These are phyloP conservation scores for Poteriospumella lacustris DNA, from an alignment of 108 stramenopile genomes.

Conservation along the genomic window DNA sequence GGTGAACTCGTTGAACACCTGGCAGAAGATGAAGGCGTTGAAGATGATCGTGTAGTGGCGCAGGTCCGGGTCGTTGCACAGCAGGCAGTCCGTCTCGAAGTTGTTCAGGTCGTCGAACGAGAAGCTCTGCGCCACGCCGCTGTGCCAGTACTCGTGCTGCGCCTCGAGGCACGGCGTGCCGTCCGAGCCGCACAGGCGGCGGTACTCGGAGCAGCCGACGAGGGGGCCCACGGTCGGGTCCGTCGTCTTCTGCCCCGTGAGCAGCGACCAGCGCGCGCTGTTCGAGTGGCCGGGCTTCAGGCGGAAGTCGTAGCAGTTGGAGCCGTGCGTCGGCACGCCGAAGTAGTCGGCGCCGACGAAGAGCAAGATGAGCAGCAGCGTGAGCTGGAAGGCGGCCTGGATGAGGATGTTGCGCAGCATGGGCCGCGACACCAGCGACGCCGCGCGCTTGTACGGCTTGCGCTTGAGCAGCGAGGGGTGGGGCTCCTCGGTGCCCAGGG, in stretches of 20 bases:
- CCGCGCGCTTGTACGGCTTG: slow-evolving; percentile 24
- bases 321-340: neutral
- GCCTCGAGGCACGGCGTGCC: slow-evolving; percentile 9
- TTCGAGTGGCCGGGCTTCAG: neutral
- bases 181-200: neutral
- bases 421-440: slow-evolving; percentile 14
- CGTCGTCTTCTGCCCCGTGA: neutral
- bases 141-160: neutral
- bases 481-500: slow-evolving; percentile 11
- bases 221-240: neutral
- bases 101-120: neutral
- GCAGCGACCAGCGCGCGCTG: neutral
- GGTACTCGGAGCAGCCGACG: neutral
- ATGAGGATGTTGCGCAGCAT: slow-evolving; percentile 13
- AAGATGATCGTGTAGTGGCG: slow-evolving; percentile 30
- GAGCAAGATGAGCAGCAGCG: neutral
- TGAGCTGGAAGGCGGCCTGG: slow-evolving; percentile 7
- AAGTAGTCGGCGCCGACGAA: neutral
- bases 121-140: neutral
- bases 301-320: neutral
- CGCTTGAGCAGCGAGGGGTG: neutral
- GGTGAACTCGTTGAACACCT: slow-evolving; percentile 26
- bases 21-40: slow-evolving; percentile 33
- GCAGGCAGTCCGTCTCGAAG: neutral
- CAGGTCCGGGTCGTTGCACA: neutral